Percentiles rank a stretch among this genome's conserved stretches.
Evolutionary conservation across 306 rosid species (phyloP).

Genomic region (Parietaria judaica): DNA sequence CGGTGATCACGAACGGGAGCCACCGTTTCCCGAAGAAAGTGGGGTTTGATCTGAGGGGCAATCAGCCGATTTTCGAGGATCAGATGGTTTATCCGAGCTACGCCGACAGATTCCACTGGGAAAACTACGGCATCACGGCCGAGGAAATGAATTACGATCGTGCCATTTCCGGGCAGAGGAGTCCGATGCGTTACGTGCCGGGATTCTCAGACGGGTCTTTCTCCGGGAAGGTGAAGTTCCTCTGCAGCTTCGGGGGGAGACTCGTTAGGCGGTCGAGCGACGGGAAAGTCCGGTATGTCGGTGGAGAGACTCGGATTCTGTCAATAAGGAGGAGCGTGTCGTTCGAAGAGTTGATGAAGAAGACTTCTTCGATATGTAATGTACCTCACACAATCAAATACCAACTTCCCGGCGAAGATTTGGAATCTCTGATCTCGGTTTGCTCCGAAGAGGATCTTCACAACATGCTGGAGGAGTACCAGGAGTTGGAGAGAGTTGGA

Average conservation of each 20-base stretch:
- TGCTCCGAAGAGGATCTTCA: conserved; percentile 90
- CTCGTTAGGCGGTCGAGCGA: conserved; percentile 79
- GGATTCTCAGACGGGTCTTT: conserved; percentile 37
- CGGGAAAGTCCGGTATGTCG: conserved; percentile 76
- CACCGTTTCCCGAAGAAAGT: conserved; percentile 31
- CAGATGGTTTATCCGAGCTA: conserved; percentile 35
- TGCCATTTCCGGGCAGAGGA: conserved; percentile 25
- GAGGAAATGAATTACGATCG: conserved; percentile 28
- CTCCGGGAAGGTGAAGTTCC: conserved; percentile 57
- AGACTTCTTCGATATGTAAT: conserved; percentile 60
- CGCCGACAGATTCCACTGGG: conserved; percentile 33
- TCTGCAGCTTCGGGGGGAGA: conserved; percentile 95
- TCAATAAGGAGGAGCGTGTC: conserved; percentile 45
- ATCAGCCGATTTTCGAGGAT: conserved; percentile 38
- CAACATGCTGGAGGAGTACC: conserved; percentile 85
- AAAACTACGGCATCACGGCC: conserved; percentile 22
- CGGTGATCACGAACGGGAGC: conserved; percentile 31
- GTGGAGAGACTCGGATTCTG: conserved; percentile 86
- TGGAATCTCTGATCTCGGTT: conserved; percentile 92
- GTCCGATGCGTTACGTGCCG: conserved; percentile 30
- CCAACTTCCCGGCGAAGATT: conserved; percentile 97
- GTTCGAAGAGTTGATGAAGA: conserved; percentile 52
- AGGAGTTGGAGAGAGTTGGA: conserved; percentile 61
- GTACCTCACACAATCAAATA: conserved; percentile 72
- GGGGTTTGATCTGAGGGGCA: conserved; percentile 29